A percentile compares a stretch with the other conserved stretches of the same genome.
Evolutionary conservation across 495 filamentous ascomycete species (phyloP).

Genomic region (Lasiosphaeris hirsuta): DNA sequence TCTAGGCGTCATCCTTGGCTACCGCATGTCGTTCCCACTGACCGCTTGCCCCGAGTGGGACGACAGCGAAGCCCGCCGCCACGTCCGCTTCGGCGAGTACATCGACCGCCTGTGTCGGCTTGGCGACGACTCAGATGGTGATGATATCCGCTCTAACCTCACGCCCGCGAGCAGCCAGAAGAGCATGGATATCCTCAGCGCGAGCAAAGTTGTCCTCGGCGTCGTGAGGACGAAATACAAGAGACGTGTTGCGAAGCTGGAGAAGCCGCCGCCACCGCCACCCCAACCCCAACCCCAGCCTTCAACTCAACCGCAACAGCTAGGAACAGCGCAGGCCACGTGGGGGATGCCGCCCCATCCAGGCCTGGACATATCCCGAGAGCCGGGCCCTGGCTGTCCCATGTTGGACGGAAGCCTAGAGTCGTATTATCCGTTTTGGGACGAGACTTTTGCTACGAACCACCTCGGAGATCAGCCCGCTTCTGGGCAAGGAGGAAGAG

Average conservation of each 20-base stretch:
- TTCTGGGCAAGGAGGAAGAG: not conserved
- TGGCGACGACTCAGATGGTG: slow-evolving; percentile 5
- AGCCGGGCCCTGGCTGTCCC: slow-evolving; percentile 31
- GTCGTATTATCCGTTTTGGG: slow-evolving; percentile 39
- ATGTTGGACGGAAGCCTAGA: slow-evolving; percentile 48
- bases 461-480: not conserved
- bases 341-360: not conserved
- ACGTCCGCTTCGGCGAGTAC: slow-evolving; percentile 31
- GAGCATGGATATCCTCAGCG: slow-evolving; percentile 33
- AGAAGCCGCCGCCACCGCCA: slow-evolving; percentile 7
- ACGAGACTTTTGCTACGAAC: slow-evolving; percentile 27
- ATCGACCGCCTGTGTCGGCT: slow-evolving; percentile 27
- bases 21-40: slow-evolving; percentile 40
- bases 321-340: not conserved
- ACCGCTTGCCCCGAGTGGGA: slow-evolving; percentile 38
- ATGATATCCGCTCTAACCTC: not conserved
- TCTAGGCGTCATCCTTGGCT: slow-evolving; percentile 35
- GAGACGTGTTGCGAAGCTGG: slow-evolving; percentile 33
- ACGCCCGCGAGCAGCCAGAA: not conserved
- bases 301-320: not conserved
- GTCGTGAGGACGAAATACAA: slow-evolving; percentile 38
- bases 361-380: not conserved
- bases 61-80: slow-evolving; percentile 25
- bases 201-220: slow-evolving; percentile 38
- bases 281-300: too few species aligned